phyloP scores from a whole-genome alignment of 495 filamentous ascomycete genomes.

The Hamigera avellanea region DNA sequence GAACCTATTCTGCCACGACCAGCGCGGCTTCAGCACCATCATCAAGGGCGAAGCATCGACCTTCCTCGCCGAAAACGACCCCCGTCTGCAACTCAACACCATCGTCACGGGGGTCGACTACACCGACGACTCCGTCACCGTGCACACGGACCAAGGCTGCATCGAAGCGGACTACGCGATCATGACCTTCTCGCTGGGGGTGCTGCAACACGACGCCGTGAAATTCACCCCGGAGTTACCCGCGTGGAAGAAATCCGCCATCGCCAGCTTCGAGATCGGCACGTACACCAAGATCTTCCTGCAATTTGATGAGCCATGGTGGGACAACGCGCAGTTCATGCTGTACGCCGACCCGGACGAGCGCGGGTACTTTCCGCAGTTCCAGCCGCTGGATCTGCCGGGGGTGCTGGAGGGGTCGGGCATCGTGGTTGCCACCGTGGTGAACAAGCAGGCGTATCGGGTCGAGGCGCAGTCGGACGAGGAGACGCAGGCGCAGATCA shows the following conservation, averaged over 20 bases:
- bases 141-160: slow-evolving; percentile 46
- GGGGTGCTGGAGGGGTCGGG: slow-evolving; percentile 53
- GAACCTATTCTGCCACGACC: slow-evolving; percentile 59
- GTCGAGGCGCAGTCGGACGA: slow-evolving; percentile 54
- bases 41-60: slow-evolving; percentile 51
- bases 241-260: slow-evolving; percentile 53
- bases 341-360: slow-evolving; percentile 53
- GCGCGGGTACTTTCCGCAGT: slow-evolving; percentile 61
- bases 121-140: slow-evolving; percentile 38
- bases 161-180: slow-evolving; percentile 48
- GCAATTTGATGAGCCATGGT: slow-evolving; percentile 61
- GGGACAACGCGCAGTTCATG: slow-evolving; percentile 55
- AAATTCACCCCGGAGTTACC: slow-evolving; percentile 51
- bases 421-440: slow-evolving; percentile 63
- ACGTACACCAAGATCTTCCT: slow-evolving; percentile 75
- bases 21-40: slow-evolving; percentile 53
- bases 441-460: slow-evolving; percentile 44
- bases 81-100: slow-evolving; percentile 47
- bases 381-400: slow-evolving; percentile 49
- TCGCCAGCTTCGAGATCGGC: slow-evolving; percentile 58
- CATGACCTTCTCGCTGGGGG: slow-evolving; percentile 54
- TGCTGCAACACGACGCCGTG: slow-evolving; percentile 53
- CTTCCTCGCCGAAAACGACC: slow-evolving; percentile 45
- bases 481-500: slow-evolving; percentile 45
- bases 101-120: slow-evolving; percentile 50